phyloP scores from a whole-genome alignment of 257 asterid species.

The Coffea canephora region DNA sequence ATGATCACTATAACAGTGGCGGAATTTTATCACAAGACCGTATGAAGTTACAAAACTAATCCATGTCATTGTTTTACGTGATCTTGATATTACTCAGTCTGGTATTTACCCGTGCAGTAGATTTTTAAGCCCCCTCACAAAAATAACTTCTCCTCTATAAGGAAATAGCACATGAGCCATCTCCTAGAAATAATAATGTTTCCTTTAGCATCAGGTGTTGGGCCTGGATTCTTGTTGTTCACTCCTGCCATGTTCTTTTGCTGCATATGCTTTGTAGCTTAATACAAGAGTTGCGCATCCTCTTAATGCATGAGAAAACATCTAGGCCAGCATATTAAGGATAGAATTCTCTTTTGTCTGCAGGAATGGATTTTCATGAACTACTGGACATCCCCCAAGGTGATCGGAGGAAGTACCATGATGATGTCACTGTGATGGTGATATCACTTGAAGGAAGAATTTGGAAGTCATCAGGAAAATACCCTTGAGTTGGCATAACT shows the following conservation, averaged over 20 bases:
- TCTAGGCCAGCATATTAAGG: slow-evolving; percentile 15
- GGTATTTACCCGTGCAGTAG: no score
- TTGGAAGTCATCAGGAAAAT: slow-evolving; percentile 96
- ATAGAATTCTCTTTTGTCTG: slow-evolving; percentile 21
- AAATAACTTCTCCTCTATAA: no score
- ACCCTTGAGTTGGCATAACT: slow-evolving; percentile 40
- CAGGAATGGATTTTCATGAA: slow-evolving; percentile 96
- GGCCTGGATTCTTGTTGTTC: background rate
- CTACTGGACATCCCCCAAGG: slow-evolving; percentile 95
- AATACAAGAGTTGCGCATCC: background rate
- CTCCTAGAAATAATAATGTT: background rate
- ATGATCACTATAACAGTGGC: background rate
- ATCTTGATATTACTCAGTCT: no score
- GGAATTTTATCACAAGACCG: background rate
- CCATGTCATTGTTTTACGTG: no score
- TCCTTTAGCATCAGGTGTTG: background rate
- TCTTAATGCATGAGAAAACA: background rate
- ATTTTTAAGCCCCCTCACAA: no score
- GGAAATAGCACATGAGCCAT: background rate
- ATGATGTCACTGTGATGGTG: slow-evolving; percentile 98
- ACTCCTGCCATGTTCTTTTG: slow-evolving; percentile 1
- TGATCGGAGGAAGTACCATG: slow-evolving; percentile 94
- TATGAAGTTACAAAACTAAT: no score
- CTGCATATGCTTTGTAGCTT: background rate
- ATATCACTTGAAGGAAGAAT: slow-evolving; percentile 94